A percentile compares a stretch with the other conserved stretches of the same genome.
Evolutionary conservation across 495 filamentous ascomycete species (phyloP).

Genomic region (Penicillium atrosanguineum): DNA sequence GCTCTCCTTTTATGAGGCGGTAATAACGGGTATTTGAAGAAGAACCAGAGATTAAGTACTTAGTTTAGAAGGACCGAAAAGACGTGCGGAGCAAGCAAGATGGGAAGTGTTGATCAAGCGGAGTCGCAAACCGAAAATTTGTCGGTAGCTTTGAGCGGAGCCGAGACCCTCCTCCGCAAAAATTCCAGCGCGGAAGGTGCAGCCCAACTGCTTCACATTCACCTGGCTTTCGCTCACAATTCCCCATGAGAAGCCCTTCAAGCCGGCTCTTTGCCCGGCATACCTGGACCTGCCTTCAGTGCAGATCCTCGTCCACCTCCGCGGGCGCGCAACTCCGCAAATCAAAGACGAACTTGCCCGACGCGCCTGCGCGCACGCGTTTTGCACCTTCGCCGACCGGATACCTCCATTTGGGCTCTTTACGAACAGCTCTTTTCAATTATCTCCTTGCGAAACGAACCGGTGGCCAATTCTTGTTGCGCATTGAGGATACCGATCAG

Average conservation of each 20-base stretch:
- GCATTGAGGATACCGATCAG: constrained; percentile 95
- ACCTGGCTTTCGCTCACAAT: neutral
- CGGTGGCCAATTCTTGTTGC: constrained; percentile 86
- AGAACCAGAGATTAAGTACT: neutral
- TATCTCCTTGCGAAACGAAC: constrained; percentile 85
- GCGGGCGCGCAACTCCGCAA: constrained; percentile 25
- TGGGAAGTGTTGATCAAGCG: constrained; percentile 14
- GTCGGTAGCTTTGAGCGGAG: constrained; percentile 29
- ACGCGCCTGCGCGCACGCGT: constrained; percentile 75
- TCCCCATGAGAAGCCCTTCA: constrained; percentile 25
- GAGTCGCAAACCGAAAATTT: constrained; percentile 24
- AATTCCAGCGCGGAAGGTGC: constrained; percentile 2
- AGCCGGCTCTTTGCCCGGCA: constrained; percentile 31
- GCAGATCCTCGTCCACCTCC: constrained; percentile 36
- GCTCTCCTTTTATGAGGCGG: neutral
- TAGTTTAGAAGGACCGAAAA: neutral
- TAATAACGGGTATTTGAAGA: neutral
- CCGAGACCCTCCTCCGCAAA: constrained; percentile 27
- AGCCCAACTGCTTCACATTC: constrained; percentile 1
- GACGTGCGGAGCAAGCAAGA: neutral
- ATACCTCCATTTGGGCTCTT: constrained; percentile 84
- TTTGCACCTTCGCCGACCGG: constrained; percentile 97
- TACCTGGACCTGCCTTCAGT: constrained; percentile 43
- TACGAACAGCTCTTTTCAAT: constrained; percentile 90
- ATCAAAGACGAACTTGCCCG: constrained; percentile 46